These are phyloP conservation scores for Gastrodia elata DNA, from an alignment of 106 monocot genomes.

Conservation along the genomic window DNA sequence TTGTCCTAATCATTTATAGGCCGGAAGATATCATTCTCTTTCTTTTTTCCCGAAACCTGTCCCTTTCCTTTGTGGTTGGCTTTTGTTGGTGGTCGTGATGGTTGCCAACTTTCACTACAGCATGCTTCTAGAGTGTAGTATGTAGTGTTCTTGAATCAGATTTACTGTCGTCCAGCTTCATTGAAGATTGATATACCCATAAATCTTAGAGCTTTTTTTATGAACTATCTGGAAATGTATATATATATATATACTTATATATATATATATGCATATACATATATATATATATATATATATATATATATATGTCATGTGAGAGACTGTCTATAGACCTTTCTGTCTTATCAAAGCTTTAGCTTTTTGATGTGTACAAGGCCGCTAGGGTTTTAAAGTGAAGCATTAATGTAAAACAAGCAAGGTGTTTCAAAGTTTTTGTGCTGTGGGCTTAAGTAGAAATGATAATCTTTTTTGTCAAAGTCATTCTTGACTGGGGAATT, in stretches of 20 bases:
- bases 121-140: neutral
- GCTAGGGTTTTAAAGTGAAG: neutral
- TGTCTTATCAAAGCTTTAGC: neutral
- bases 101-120: neutral
- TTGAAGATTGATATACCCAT: neutral
- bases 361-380: neutral
- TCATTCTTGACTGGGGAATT: slow-evolving; percentile 27
- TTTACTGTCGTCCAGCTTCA: neutral
- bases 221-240: neutral
- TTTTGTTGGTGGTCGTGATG: neutral
- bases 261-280: too few species aligned
- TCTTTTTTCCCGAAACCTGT: too few species aligned
- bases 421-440: neutral
- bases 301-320: too few species aligned
- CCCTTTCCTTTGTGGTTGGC: neutral
- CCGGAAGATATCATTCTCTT: too few species aligned
- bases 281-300: too few species aligned
- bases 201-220: neutral
- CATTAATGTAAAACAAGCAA: neutral
- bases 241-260: too few species aligned
- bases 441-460: neutral
- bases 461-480: neutral
- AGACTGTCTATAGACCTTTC: neutral
- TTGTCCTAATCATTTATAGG: neutral
- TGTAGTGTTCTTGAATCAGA: neutral